Conservation (phyloP, 140 eudicot species). For the Ambrosia hybrid region DNA sequence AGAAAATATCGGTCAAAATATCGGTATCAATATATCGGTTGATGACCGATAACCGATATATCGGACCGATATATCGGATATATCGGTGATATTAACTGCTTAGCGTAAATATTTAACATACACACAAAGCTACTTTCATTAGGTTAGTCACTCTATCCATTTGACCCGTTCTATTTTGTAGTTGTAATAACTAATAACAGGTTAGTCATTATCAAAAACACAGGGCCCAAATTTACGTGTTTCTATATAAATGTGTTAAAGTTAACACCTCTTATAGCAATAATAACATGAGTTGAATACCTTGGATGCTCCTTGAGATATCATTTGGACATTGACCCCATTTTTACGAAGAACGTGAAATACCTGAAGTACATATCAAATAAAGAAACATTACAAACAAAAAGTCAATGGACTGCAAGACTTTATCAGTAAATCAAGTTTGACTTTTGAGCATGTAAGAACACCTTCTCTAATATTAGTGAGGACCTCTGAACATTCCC, state of each 20-base stretch:
- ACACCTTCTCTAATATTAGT: constrained; percentile 90
- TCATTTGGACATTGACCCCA: constrained; percentile 95
- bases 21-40: too few species aligned
- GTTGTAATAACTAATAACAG: too few species aligned
- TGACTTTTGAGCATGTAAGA: constrained; percentile 5
- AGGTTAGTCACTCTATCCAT: background rate
- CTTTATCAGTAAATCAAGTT: background rate
- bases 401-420: background rate
- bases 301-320: constrained; percentile 99
- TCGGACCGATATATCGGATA: too few species aligned
- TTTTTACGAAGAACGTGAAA: constrained; percentile 73
- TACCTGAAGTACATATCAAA: constrained; percentile 45
- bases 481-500: constrained; percentile 98
- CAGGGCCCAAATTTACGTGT: background rate
- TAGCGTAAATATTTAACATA: too few species aligned
- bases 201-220: too few species aligned
- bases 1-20: too few species aligned
- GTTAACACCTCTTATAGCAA: background rate
- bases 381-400: constrained; percentile 4
- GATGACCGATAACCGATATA: too few species aligned
- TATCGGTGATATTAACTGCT: too few species aligned
- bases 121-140: too few species aligned
- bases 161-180: background rate
- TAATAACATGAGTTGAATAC: constrained; percentile 28
- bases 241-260: background rate